Base-by-base conservation (phyloP, 2,329 filamentous ascomycete genomes). In the Sporothrix brasiliensis region DNA sequence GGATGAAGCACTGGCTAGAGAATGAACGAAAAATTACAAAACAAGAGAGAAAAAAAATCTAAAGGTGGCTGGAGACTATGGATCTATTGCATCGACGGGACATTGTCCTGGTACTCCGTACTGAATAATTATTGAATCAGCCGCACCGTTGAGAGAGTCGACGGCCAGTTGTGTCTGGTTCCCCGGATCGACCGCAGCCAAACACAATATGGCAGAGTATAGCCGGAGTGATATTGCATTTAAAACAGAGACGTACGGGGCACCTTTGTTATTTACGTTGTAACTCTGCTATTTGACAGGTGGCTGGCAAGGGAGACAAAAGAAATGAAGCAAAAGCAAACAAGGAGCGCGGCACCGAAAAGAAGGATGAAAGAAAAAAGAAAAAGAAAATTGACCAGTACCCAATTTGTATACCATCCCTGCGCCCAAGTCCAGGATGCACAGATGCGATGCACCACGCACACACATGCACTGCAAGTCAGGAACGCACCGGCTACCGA, bases 251-350 rank as follows among this genome's bases (percentile, higher is more conserved):
- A 34, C 24, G 53, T 44, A 61, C 56, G 13, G 13, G 19, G 44
- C 5, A 49, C 34, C 34, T 34, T 34, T 30, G 27, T 47, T 50
- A 19, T 16, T 19, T 16, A n/a, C 14, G 16, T n/a, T 6, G 16
- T 50, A 50, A 49, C 41, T n/a, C n/a, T 30, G 27, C 27, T 3
- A 24, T 47, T 61, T 61, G 60, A 50, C 24, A 6, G 61, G 61
- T n/a, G 61, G 44, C 44, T 65, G 61, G n/a, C 44, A 65, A 65
- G 61, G 61, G 61, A 65, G 44, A 50, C 24, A 24, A 61, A 61
- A 41, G 39, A 39, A 39, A 61, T 27, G 52, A 34, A 34, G 9
- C 19, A 27, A 9, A 58, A 58, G 27, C 27, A 39, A 19, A 53
- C 19, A 44, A 13, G 5, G 30, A 50, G 41, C 7, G 11, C 11